Conservation (phyloP, 148 eudicot species). For the Mesembryanthemum crystallinum region DNA sequence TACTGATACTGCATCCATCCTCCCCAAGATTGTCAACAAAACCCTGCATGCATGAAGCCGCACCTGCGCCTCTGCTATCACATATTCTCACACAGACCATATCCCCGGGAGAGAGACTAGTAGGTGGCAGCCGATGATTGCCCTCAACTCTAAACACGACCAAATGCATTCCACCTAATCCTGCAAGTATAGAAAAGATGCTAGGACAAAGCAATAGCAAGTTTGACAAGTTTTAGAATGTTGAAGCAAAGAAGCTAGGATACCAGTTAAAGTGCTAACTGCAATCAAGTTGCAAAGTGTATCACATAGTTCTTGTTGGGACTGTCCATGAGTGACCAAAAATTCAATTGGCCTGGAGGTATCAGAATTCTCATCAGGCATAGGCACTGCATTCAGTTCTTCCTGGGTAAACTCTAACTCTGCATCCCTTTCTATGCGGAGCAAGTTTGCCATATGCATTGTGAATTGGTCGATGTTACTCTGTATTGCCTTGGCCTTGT, state of each 20-base stretch:
- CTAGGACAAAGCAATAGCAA: constrained; percentile 14
- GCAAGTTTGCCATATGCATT: constrained; percentile 55
- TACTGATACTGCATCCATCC: constrained; percentile 81
- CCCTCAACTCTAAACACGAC: constrained; percentile 77
- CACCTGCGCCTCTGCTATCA: constrained; percentile 75
- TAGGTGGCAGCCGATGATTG: constrained; percentile 75
- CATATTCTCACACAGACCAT: constrained; percentile 89
- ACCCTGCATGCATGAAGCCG: constrained; percentile 79
- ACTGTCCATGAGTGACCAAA: constrained; percentile 78
- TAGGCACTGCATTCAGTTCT: constrained; percentile 74
- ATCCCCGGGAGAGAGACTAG: constrained; percentile 83
- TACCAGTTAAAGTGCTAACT: constrained; percentile 78
- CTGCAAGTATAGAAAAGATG: constrained; percentile 39
- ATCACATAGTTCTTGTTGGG: constrained; percentile 89
- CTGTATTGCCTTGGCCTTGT: constrained; percentile 60
- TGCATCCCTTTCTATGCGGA: constrained; percentile 77
- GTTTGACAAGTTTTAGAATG: neutral
- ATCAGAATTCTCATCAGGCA: constrained; percentile 53
- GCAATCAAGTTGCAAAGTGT: constrained; percentile 79
- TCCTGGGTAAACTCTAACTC: constrained; percentile 85
- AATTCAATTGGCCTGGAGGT: constrained; percentile 64
- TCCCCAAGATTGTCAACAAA: constrained; percentile 77
- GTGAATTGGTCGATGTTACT: constrained; percentile 61
- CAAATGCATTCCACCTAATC: constrained; percentile 85
- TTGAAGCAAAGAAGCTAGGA: constrained; percentile 5